A percentile compares a stretch with the other conserved stretches of the same genome.
These are phyloP conservation scores for Colletotrichum incanum DNA, from an alignment of 2,329 filamentous ascomycete genomes.

Conservation along the genomic window DNA sequence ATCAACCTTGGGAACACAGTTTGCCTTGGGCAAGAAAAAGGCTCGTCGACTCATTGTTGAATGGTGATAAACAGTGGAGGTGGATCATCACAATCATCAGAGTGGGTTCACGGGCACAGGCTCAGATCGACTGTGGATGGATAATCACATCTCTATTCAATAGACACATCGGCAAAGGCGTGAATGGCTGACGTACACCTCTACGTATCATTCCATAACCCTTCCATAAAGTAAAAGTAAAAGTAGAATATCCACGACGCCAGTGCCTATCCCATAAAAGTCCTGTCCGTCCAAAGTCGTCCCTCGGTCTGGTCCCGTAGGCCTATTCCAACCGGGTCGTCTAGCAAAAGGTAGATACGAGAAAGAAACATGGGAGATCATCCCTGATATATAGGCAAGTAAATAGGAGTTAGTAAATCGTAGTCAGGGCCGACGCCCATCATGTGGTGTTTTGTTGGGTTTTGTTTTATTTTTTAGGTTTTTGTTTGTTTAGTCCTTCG, in stretches of 20 bases:
- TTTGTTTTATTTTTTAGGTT: slow-evolving; percentile 1
- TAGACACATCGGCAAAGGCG: slow-evolving; percentile 32
- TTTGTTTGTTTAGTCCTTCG: slow-evolving; percentile 59
- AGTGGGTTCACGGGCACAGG: neutral
- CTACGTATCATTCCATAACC: slow-evolving; percentile 36
- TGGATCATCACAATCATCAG: neutral
- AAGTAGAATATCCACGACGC: slow-evolving; percentile 39
- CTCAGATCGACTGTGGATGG: neutral
- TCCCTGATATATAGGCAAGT: slow-evolving; percentile 43
- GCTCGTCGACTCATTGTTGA: neutral
- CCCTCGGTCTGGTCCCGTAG: slow-evolving; percentile 42
- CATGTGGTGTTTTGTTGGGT: slow-evolving; percentile 13
- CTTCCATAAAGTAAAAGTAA: slow-evolving; percentile 32
- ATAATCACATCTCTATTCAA: slow-evolving; percentile 38
- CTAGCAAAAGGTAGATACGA: slow-evolving; percentile 41
- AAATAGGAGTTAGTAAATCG: slow-evolving; percentile 37
- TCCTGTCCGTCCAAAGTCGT: slow-evolving; percentile 42
- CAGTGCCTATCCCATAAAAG: slow-evolving; percentile 38
- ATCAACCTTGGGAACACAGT: too few relatives aligned
- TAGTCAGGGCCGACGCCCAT: slow-evolving; percentile 34
- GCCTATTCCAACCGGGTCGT: slow-evolving; percentile 39
- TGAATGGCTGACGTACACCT: slow-evolving; percentile 31
- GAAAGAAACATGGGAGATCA: slow-evolving; percentile 37
- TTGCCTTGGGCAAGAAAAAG: neutral
- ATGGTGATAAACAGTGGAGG: neutral